Evolutionary conservation across 1,139 yeast genomes (phyloP), one percentile per base, ranked within the genome.

Genomic region (Cylindricascospora bacillispora): DNA sequence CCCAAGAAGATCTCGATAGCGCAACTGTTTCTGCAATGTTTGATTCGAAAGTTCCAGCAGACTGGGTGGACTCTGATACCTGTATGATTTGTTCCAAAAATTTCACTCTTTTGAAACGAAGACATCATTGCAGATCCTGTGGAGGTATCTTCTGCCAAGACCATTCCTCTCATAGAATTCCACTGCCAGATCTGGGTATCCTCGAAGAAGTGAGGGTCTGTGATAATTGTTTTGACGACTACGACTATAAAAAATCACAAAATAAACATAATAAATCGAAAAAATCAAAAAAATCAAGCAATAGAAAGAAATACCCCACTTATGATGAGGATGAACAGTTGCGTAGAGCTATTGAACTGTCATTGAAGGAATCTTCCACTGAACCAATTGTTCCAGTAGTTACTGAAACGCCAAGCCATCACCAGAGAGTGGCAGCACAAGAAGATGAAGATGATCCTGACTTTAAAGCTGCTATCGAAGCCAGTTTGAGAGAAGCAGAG

Each of bases 91-190:
- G 97, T 45, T 85, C 93, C 32, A 72, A 67, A 22, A 62, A 77
- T 10, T 89, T 89, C 47, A 65, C 92, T 2, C 69, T 86, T 55
- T 62, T 86, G 40, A 85, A 82, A 52, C 66, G 99, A 46, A 85
- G 89, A 51, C 99, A 89, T 54, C 98, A 89, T 56, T 89, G 98
- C 52, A 67, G 98, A 33, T 80, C 93, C 30, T 89, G 99, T 57
- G 99, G 99, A 15, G 95, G 95, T 1, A 95, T 83, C 0, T 89
- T 69, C 47, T 77, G 94, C 54, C 89, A 81, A 40, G 68, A 71
- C 14, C 93, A 89, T 54, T 83, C 95, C 15, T 62, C 75, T 6
- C 73, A 80, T 41, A 65, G 58, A 32, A 60, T 73, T 24, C 75
- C 89, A 5, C 61, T 92, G 37, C 92, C 93, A 0, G 77, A 78